Percentiles rank a stretch among this genome's conserved stretches.
Evolutionary conservation across 2,329 filamentous ascomycete species (phyloP).

Genomic region (Beauveria australis): DNA sequence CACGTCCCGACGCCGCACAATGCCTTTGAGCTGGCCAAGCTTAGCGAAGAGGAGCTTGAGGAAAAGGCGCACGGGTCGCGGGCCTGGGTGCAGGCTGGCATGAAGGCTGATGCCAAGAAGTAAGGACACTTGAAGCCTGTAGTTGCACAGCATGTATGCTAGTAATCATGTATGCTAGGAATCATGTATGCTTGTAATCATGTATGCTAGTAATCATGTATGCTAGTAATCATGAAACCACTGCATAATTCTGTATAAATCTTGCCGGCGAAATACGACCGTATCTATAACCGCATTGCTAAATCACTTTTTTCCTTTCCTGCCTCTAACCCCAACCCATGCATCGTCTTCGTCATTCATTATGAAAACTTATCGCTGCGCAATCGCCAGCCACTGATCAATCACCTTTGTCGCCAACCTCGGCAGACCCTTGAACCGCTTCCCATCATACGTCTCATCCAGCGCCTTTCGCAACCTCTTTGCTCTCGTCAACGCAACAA

Average conservation of each 20-base stretch:
- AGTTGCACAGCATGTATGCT: background rate
- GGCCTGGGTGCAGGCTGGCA: conserved; percentile 60
- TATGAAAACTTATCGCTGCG: conserved; percentile 1
- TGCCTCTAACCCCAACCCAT: background rate
- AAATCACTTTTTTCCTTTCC: background rate
- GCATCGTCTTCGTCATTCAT: background rate
- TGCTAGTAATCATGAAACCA: background rate
- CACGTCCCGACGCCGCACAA: conserved; percentile 62
- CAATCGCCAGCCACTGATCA: conserved; percentile 21
- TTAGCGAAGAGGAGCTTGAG: conserved; percentile 47
- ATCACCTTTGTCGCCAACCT: conserved; percentile 16
- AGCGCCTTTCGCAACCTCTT: conserved; percentile 19
- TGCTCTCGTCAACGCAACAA: conserved; percentile 16
- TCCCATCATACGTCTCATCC: conserved; percentile 20
- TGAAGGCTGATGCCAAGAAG: conserved; percentile 58
- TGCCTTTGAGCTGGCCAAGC: conserved; percentile 37
- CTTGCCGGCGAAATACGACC: too few species aligned
- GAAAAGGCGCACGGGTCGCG: conserved; percentile 42
- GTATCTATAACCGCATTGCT: background rate
- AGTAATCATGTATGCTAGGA: background rate
- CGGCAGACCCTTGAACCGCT: conserved; percentile 20
- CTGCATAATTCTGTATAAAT: background rate
- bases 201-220: background rate
- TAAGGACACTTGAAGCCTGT: conserved; percentile 8
- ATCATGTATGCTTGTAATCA: background rate